These are phyloP conservation scores for Kazachstania martiniae DNA, from an alignment of 805 yeast species.

Conservation along the genomic window DNA sequence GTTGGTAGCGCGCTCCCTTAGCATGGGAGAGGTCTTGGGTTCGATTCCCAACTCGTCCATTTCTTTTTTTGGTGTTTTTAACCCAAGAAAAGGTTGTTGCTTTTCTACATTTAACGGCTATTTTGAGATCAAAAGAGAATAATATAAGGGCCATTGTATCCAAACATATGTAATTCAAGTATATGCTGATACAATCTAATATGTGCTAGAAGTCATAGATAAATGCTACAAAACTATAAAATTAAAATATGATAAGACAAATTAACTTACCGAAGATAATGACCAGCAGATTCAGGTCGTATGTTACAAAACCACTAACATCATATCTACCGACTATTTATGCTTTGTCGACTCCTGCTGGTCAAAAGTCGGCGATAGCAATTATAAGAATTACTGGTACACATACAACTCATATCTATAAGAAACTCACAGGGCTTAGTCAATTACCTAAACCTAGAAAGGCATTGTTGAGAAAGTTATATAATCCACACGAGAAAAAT, in stretches of 20 bases:
- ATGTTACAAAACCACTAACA: conserved; percentile 1
- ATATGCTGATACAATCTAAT: too few relatives aligned
- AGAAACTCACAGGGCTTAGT: conserved; percentile 32
- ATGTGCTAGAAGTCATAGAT: too few relatives aligned
- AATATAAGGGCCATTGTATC: too few relatives aligned
- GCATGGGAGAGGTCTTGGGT: conserved; percentile 76
- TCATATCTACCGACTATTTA: conserved; percentile 56
- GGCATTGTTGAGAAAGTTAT: conserved; percentile 51
- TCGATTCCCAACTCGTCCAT: conserved; percentile 73
- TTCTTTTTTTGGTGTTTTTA: too few relatives aligned
- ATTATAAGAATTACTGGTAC: conserved; percentile 79
- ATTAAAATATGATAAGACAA: too few relatives aligned
- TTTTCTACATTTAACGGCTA: too few relatives aligned
- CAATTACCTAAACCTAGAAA: conserved; percentile 36
- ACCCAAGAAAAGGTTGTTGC: too few relatives aligned
- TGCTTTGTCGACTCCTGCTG: conserved; percentile 79
- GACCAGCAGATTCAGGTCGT: background rate
- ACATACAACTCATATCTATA: conserved; percentile 36
- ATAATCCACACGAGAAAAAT: conserved; percentile 15
- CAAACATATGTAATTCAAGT: too few relatives aligned
- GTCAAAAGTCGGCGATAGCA: conserved; percentile 70
- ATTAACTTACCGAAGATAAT: too few relatives aligned
- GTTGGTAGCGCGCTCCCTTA: conserved; percentile 78
- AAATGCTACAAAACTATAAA: too few relatives aligned
- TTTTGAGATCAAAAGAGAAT: too few relatives aligned